These are phyloP conservation scores for Sugiyamaella marilandica DNA, from an alignment of 805 yeast genomes.

Conservation along the genomic window DNA sequence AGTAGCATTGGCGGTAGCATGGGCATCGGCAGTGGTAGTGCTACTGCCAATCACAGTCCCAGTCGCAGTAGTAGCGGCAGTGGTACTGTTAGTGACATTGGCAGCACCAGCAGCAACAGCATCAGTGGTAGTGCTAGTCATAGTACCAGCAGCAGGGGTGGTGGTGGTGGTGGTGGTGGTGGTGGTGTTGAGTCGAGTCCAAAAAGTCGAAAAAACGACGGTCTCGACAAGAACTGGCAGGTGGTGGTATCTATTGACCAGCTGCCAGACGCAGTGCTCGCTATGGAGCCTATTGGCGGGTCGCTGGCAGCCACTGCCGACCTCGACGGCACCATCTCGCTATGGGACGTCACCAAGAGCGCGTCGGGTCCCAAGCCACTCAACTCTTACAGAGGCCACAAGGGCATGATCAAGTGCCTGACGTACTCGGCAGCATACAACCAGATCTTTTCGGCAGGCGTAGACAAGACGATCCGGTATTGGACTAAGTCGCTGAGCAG, in stretches of 20 bases:
- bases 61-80: too few species aligned
- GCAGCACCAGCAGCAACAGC: slow-evolving; percentile 2
- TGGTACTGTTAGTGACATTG: not conserved
- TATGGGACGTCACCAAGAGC: slow-evolving; percentile 17
- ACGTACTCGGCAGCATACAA: slow-evolving; percentile 15
- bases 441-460: slow-evolving; percentile 22
- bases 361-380: slow-evolving; percentile 2
- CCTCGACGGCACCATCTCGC: slow-evolving; percentile 21
- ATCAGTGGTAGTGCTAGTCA: not conserved
- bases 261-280: too few species aligned
- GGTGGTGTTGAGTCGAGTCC: not conserved
- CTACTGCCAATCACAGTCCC: too few species aligned
- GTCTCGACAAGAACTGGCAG: not conserved
- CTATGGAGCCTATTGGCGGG: not conserved
- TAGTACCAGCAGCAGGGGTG: not conserved
- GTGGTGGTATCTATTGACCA: too few species aligned
- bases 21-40: too few species aligned
- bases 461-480: slow-evolving; percentile 18
- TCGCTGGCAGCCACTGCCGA: slow-evolving; percentile 19
- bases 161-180: not conserved
- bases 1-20: not conserved
- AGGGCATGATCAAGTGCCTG: slow-evolving; percentile 18
- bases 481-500: slow-evolving; percentile 11
- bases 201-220: not conserved
- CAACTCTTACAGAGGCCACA: slow-evolving; percentile 18